Percentiles rank a stretch among this genome's conserved stretches.
phyloP scores from a whole-genome alignment of 2,329 filamentous ascomycete genomes.

The Hypoxylon sp. region DNA sequence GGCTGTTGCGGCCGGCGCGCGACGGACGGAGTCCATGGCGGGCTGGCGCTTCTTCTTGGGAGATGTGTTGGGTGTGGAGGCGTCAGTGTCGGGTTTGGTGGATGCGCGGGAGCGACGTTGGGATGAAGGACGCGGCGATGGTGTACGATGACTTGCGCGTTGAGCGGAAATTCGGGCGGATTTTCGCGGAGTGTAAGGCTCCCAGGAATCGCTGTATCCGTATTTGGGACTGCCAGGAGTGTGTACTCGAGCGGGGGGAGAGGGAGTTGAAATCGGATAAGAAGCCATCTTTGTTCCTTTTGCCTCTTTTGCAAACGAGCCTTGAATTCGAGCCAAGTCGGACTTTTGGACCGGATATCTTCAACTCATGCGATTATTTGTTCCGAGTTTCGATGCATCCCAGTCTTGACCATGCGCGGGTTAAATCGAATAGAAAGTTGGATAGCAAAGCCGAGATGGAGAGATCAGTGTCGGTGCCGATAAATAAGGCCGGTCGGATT shows the following conservation, averaged over 20 bases:
- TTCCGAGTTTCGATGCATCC: background rate
- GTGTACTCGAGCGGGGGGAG: slow-evolving; percentile 64
- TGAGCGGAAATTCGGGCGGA: slow-evolving; percentile 67
- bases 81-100: slow-evolving; percentile 38
- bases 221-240: slow-evolving; percentile 75
- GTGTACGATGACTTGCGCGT: slow-evolving; percentile 60
- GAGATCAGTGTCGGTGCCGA: background rate
- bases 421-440: background rate
- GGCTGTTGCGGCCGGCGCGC: slow-evolving; percentile 55
- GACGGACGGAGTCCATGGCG: slow-evolving; percentile 57
- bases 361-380: background rate
- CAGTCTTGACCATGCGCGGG: background rate
- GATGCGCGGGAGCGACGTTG: slow-evolving; percentile 43
- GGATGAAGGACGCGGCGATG: slow-evolving; percentile 55
- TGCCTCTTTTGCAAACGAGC: background rate
- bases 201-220: slow-evolving; percentile 73
- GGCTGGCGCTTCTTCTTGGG: slow-evolving; percentile 61
- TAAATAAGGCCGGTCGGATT: background rate
- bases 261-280: slow-evolving; percentile 62
- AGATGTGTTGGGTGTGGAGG: slow-evolving; percentile 54
- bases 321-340: background rate
- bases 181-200: slow-evolving; percentile 76
- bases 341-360: background rate
- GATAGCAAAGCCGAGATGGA: background rate
- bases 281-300: slow-evolving; percentile 48